These are phyloP conservation scores for Carnegiea gigantea DNA, from an alignment of 179 eudicot genomes.

Conservation along the genomic window DNA sequence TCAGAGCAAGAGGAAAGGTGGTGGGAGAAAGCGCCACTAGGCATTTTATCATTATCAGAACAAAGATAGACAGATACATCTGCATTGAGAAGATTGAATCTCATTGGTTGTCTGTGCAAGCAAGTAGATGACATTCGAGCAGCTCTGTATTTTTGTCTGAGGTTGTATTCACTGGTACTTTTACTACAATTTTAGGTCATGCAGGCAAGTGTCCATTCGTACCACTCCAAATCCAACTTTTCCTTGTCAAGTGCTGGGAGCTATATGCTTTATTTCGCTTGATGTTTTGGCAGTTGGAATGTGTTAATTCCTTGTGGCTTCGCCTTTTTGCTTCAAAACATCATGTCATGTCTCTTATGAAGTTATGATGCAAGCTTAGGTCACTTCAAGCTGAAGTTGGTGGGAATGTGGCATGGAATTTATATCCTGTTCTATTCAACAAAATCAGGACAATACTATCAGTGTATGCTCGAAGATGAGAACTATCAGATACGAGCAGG, in stretches of 20 bases:
- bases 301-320: too few species aligned
- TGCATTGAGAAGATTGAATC: background rate
- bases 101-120: background rate
- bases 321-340: background rate
- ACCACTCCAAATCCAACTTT: background rate
- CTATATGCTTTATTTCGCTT: background rate
- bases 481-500: background rate
- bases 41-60: constrained; percentile 4
- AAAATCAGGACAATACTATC: too few species aligned
- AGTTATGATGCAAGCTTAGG: too few species aligned
- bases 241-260: background rate
- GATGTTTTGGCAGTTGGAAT: background rate
- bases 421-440: too few species aligned
- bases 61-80: background rate
- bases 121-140: background rate
- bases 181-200: background rate
- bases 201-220: background rate
- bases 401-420: too few species aligned
- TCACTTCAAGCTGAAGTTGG: too few species aligned
- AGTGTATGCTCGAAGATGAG: background rate
- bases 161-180: background rate
- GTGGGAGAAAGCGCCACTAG: constrained; percentile 53
- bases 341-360: too few species aligned
- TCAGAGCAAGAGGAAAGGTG: constrained; percentile 59
- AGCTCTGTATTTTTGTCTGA: background rate